These are phyloP conservation scores for Tuber calosporum DNA, from an alignment of 495 filamentous ascomycete species.

Conservation along the genomic window DNA sequence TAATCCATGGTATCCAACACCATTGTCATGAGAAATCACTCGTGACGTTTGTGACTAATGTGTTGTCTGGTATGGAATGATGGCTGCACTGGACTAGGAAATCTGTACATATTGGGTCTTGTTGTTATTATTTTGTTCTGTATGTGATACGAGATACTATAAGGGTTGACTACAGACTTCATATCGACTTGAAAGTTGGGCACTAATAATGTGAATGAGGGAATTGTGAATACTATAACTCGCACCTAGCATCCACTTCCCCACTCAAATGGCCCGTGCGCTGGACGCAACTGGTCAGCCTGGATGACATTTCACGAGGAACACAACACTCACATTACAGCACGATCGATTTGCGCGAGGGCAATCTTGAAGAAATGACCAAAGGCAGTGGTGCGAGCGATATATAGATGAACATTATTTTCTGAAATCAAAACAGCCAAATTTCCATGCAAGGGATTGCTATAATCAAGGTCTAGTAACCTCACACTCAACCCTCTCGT, in stretches of 20 bases:
- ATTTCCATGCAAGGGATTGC: background rate
- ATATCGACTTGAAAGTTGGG: too few species aligned
- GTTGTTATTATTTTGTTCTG: too few species aligned
- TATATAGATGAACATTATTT: background rate
- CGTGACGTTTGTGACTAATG: too few species aligned
- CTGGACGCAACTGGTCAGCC: background rate
- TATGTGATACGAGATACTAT: too few species aligned
- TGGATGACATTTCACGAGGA: background rate
- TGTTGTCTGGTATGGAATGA: too few species aligned
- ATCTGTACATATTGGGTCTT: too few species aligned
- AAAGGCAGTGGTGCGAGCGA: too few species aligned
- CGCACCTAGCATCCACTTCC: background rate
- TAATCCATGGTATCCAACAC: too few species aligned
- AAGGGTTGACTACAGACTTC: too few species aligned
- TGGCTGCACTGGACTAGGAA: too few species aligned
- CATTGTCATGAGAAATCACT: too few species aligned
- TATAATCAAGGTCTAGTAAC: background rate
- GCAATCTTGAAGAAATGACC: background rate
- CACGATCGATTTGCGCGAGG: background rate
- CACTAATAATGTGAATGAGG: too few species aligned
- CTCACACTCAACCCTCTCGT: background rate
- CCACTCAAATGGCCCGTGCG: background rate
- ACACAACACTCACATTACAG: background rate
- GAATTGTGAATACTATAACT: background rate
- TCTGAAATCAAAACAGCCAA: background rate